A percentile compares a stretch with the other conserved stretches of the same genome.
Conservation (phyloP, 805 yeast species). For the Teunomyces funiuensis region DNA sequence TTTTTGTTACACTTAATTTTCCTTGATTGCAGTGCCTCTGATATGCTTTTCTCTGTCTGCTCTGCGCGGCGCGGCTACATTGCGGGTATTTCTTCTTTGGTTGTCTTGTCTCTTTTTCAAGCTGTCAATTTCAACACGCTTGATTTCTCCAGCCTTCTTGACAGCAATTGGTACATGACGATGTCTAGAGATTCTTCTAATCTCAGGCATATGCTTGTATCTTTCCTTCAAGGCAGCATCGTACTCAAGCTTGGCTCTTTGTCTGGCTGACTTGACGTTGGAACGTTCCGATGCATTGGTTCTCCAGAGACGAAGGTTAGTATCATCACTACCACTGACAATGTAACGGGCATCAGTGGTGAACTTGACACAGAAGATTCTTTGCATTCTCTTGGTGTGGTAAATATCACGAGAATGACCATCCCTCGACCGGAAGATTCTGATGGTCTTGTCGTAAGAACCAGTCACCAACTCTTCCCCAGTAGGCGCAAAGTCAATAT, state of each 20-base stretch:
- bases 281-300: slow-evolving; percentile 82
- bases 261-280: slow-evolving; percentile 74
- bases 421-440: slow-evolving; percentile 70
- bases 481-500: slow-evolving; percentile 92
- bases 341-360: slow-evolving; percentile 89
- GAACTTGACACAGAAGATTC: slow-evolving; percentile 78
- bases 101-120: slow-evolving; percentile 81
- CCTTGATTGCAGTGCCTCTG: slow-evolving; percentile 72
- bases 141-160: slow-evolving; percentile 87
- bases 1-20: slow-evolving; percentile 15
- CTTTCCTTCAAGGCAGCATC: slow-evolving; percentile 89
- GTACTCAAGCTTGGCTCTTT: slow-evolving; percentile 82
- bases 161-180: slow-evolving; percentile 87
- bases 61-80: slow-evolving; percentile 54
- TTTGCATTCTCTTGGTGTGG: slow-evolving; percentile 97
- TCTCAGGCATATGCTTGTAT: slow-evolving; percentile 95
- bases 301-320: slow-evolving; percentile 94
- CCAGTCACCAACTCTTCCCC: slow-evolving; percentile 96
- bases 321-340: slow-evolving; percentile 91
- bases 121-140: slow-evolving; percentile 68
- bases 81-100: slow-evolving; percentile 74
- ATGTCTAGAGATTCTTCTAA: slow-evolving; percentile 84
- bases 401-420: slow-evolving; percentile 96
- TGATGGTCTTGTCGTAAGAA: slow-evolving; percentile 88
- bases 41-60: slow-evolving; percentile 87